A percentile compares a stretch with the other conserved stretches of the same genome.
Conservation (phyloP, 1,284 basidiomycete species). For the Neonothopanus nambi region DNA sequence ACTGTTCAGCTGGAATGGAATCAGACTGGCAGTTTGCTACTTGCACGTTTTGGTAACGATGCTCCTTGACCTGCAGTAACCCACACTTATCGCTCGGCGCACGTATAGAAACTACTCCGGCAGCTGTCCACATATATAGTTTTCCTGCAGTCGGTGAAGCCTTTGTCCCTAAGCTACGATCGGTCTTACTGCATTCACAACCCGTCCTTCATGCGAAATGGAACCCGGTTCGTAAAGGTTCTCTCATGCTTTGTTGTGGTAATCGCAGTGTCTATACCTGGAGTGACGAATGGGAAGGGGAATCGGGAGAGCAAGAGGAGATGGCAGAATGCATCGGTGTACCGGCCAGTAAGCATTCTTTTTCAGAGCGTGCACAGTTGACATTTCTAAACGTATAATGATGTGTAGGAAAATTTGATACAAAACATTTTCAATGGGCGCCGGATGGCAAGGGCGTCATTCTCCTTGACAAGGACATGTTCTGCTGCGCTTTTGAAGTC, state of each 20-base stretch:
- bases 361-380: neutral
- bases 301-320: slow-evolving; percentile 57
- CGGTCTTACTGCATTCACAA: slow-evolving; percentile 63
- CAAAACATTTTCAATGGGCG: slow-evolving; percentile 72
- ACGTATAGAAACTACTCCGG: slow-evolving; percentile 57
- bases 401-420: slow-evolving; percentile 59
- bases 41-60: slow-evolving; percentile 69
- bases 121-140: slow-evolving; percentile 58
- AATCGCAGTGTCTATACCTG: slow-evolving; percentile 71
- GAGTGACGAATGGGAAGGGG: slow-evolving; percentile 78
- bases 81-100: slow-evolving; percentile 4
- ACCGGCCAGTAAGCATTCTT: slow-evolving; percentile 69
- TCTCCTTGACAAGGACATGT: slow-evolving; percentile 69
- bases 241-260: slow-evolving; percentile 69
- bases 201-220: slow-evolving; percentile 65
- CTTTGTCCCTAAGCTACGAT: slow-evolving; percentile 60
- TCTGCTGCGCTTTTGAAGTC: slow-evolving; percentile 85
- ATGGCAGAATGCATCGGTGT: slow-evolving; percentile 83
- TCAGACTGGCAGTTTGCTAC: slow-evolving; percentile 66
- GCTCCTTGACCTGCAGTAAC: neutral
- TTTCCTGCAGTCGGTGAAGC: slow-evolving; percentile 57
- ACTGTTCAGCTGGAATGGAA: slow-evolving; percentile 78
- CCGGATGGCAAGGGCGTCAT: slow-evolving; percentile 80
- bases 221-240: slow-evolving; percentile 76
- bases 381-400: slow-evolving; percentile 9